phyloP scores from a whole-genome alignment of 176 grass and related monocot species.

The Eremochloa ophiuroides region DNA sequence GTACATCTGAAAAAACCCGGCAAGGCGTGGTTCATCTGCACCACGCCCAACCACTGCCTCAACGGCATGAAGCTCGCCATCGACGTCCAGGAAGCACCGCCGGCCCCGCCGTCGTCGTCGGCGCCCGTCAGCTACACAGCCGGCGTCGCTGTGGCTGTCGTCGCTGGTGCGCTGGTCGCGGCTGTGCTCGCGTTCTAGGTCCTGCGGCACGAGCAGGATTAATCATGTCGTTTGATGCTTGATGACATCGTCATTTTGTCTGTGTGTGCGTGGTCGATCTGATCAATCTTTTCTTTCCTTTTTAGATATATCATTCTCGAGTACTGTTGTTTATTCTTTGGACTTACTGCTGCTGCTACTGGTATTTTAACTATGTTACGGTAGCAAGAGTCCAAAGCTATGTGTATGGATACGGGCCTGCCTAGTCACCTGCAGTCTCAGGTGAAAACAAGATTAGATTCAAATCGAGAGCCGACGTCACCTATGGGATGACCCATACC shows the following conservation, averaged over 20 bases:
- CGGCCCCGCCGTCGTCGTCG: background rate
- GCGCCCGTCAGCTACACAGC: background rate
- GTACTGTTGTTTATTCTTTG: background rate
- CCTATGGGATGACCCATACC: no score
- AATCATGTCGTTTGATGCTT: background rate
- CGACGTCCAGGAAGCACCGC: no score
- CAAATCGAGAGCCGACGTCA: no score
- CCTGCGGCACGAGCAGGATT: background rate
- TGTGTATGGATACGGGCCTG: background rate
- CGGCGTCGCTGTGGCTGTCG: background rate
- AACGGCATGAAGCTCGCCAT: constrained; percentile 7
- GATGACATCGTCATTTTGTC: background rate
- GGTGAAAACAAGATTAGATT: no score
- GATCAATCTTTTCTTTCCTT: background rate
- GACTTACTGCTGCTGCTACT: background rate
- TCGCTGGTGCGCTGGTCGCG: background rate
- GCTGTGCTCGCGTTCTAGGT: background rate
- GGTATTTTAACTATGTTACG: background rate
- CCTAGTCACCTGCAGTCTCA: no score
- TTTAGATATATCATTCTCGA: background rate
- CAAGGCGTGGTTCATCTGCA: background rate
- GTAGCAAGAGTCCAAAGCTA: background rate
- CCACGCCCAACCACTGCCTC: background rate
- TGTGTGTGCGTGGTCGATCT: background rate
- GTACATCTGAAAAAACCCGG: background rate